A percentile compares a stretch with the other conserved stretches of the same genome.
These are phyloP conservation scores for Aphanomyces invadans DNA, from an alignment of 352 stramenopile genomes.

Conservation along the genomic window DNA sequence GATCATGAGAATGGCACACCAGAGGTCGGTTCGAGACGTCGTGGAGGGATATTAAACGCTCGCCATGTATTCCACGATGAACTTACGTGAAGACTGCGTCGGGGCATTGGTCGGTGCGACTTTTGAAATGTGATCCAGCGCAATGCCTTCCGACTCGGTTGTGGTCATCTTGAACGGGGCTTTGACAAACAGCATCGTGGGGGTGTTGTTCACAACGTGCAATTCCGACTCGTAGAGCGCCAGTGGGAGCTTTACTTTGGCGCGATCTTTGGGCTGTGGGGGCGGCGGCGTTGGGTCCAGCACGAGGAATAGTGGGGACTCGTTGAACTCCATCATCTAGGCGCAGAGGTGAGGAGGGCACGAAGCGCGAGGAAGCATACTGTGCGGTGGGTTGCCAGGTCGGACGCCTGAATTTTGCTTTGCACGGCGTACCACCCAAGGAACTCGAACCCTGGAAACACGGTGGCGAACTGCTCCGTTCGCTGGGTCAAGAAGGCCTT, in stretches of 20 bases:
- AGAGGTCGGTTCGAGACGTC: too few species aligned
- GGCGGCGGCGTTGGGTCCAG: conserved; percentile 37
- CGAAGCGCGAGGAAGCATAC: conserved; percentile 29
- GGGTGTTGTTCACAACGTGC: conserved; percentile 71
- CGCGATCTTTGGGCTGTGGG: conserved; percentile 45
- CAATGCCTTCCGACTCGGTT: conserved; percentile 79
- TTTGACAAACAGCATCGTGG: conserved; percentile 87
- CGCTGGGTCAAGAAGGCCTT: conserved; percentile 19
- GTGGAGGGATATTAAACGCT: too few species aligned
- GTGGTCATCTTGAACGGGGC: conserved; percentile 83
- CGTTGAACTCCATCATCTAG: conserved; percentile 84
- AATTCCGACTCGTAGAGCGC: conserved; percentile 80
- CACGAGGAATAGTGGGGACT: conserved; percentile 74
- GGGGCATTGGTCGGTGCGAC: conserved; percentile 60
- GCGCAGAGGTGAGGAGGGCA: neutral
- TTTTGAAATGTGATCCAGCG: conserved; percentile 86
- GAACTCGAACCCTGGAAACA: conserved; percentile 82
- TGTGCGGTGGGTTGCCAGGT: conserved; percentile 67
- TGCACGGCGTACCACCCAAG: conserved; percentile 85
- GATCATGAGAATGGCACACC: too few species aligned
- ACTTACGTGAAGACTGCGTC: conserved; percentile 65
- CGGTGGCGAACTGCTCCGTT: conserved; percentile 52
- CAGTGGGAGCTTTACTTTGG: conserved; percentile 85
- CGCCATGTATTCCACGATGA: too few species aligned
- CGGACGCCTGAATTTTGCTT: conserved; percentile 52